Conservation (phyloP, 2,329 filamentous ascomycete genomes). For the Karstenula rhodostoma region DNA sequence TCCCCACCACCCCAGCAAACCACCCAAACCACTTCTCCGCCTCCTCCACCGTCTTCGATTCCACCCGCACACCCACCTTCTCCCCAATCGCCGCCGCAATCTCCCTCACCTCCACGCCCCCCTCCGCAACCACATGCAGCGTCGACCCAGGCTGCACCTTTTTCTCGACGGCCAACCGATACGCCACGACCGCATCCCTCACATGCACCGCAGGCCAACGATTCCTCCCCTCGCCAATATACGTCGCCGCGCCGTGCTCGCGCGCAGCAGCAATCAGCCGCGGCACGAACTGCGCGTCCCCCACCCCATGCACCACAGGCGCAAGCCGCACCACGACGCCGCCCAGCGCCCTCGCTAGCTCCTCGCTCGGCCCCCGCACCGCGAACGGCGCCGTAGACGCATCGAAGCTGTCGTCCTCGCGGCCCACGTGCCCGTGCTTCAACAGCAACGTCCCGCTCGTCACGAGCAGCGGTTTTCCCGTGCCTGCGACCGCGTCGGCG, state of each 20-base stretch:
- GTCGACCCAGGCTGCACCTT: constrained; percentile 40
- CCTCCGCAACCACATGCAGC: constrained; percentile 47
- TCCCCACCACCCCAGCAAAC: constrained; percentile 27
- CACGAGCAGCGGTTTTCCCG: constrained; percentile 47
- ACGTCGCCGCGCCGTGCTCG: constrained; percentile 40
- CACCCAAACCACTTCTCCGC: constrained; percentile 41
- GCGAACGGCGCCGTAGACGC: constrained; percentile 14
- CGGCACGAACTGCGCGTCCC: constrained; percentile 43
- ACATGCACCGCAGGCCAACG: constrained; percentile 51
- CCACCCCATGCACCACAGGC: constrained; percentile 50
- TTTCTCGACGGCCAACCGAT: constrained; percentile 51
- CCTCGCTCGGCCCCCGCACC: constrained; percentile 22
- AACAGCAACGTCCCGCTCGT: constrained; percentile 48
- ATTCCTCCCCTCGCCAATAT: constrained; percentile 40
- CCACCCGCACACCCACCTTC: constrained; percentile 43
- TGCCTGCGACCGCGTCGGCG: constrained; percentile 41
- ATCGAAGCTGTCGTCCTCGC: constrained; percentile 40
- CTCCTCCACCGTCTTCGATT: constrained; percentile 37
- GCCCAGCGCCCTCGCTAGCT: constrained; percentile 16
- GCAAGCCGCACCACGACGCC: constrained; percentile 50
- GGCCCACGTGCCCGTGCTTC: constrained; percentile 33
- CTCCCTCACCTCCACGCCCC: constrained; percentile 48
- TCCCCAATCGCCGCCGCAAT: constrained; percentile 48
- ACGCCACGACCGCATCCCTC: constrained; percentile 50
- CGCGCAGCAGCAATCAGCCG: constrained; percentile 37